Conservation (phyloP, 176 grass and related monocot species). For the Ananas comosus region DNA sequence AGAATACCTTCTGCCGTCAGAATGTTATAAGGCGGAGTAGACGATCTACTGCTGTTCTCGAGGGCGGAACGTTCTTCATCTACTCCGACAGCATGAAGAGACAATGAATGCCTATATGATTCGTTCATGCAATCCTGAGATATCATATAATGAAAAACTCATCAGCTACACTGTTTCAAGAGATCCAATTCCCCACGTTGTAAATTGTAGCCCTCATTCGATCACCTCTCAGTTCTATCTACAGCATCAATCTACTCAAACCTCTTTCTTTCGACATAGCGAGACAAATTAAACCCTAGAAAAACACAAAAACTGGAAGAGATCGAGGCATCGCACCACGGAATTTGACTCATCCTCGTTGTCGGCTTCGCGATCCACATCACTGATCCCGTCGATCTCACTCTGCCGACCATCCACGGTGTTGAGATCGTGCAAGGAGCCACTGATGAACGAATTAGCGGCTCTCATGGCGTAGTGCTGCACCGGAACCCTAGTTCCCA, state of each 20-base stretch:
- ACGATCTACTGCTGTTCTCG: constrained; percentile 52
- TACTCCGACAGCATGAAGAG: constrained; percentile 40
- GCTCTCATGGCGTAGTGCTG: constrained; percentile 32
- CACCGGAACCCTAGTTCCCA: constrained; percentile 22
- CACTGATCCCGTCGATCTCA: constrained; percentile 40
- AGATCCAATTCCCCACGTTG: too few species aligned
- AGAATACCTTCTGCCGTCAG: constrained; percentile 51
- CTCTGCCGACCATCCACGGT: constrained; percentile 27
- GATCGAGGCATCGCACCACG: constrained; percentile 28
- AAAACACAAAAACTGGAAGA: background rate
- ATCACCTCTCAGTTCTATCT: background rate
- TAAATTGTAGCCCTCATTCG: background rate
- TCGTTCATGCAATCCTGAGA: constrained; percentile 51
- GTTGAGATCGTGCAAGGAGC: constrained; percentile 43
- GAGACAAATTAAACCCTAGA: constrained; percentile 1
- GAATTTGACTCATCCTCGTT: constrained; percentile 63
- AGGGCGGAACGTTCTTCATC: constrained; percentile 55
- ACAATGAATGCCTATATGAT: constrained; percentile 54
- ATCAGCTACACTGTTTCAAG: background rate
- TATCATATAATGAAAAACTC: constrained; percentile 1
- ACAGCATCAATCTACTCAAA: background rate
- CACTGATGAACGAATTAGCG: constrained; percentile 22
- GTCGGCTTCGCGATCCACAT: constrained; percentile 47
- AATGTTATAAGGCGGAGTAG: constrained; percentile 49
- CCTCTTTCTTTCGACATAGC: background rate